Base-by-base conservation (phyloP, 164 flowering plant genomes). In the Vitis riparia region DNA sequence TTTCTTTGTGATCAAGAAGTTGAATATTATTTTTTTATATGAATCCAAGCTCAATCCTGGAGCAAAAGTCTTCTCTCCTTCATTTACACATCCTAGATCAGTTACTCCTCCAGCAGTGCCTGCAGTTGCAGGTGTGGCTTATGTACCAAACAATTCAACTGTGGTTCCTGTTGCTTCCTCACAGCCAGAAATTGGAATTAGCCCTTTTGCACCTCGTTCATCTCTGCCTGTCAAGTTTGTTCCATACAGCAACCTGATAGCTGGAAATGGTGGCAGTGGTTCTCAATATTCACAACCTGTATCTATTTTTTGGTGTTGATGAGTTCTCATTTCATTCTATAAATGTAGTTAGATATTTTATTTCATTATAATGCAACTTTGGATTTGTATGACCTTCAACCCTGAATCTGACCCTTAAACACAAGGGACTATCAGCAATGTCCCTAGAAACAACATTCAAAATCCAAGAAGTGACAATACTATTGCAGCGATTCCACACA, bases 41-140 rank as follows among this genome's bases (percentile, higher is more conserved):
- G 93, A 83, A 73, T 92, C 85, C 57, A 92, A 92, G 84, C 95
- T 92, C 71, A 92, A 92, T 69, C 95, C 95, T 19, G 91, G 80
- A 66, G 97, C 97, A 68, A 88, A 90, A 75, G 69, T 80, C 37
- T 92, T 92, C 73, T 86, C 87, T 65, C 97, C 97, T 15, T 78
- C 90, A 56, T 71, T 72, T 67, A 17, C 78, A 63, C 76, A 74
- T 57, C 73, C 78, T 37, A 73, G 79, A 57, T 70, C 88, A 73
- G 76, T 78, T 52, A 73, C 81, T 49, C 70, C 85, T 67, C 75
- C 85, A 55, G 68, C 76, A 9, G 62, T 71, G 51, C 77, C 81
- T 50, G 67, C 80, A 14, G 75, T 68, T 68, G 58, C 82, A 76
- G 81, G 66, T 64, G 55, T 77, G 72, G 72, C 73, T 71, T 88